Percentiles rank a stretch among this genome's conserved stretches.
Evolutionary conservation across 441 rosid genomes (phyloP).

Genomic region (Raphanus hybrid): DNA sequence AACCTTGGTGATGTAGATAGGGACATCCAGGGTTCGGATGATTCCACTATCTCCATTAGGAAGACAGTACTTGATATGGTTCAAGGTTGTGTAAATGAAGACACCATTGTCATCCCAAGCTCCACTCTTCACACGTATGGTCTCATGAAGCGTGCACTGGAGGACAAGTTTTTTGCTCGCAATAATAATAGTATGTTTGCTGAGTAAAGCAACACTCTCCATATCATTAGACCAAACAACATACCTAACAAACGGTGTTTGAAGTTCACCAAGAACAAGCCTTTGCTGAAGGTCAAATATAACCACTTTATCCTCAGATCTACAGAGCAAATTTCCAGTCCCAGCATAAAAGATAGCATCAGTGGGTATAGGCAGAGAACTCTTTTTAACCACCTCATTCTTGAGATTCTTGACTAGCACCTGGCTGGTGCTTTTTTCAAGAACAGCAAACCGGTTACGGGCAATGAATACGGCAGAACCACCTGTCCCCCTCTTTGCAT

Average conservation of each 20-base stretch:
- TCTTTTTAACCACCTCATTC: too few relatives aligned
- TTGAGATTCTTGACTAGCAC: too few relatives aligned
- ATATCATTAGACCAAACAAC: too few relatives aligned
- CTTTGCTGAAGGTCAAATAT: too few relatives aligned
- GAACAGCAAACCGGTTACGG: constrained; percentile 80
- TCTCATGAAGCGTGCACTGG: constrained; percentile 82
- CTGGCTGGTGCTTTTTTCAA: constrained; percentile 39
- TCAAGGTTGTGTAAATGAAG: constrained; percentile 73
- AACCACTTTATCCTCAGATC: too few relatives aligned
- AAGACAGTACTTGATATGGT: constrained; percentile 58
- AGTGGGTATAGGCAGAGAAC: too few relatives aligned
- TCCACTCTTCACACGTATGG: constrained; percentile 86
- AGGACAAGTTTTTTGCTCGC: constrained; percentile 80
- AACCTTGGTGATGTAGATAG: constrained; percentile 81
- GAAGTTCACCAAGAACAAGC: too few relatives aligned
- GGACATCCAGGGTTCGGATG: constrained; percentile 79
- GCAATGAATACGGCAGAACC: constrained; percentile 82
- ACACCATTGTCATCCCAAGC: constrained; percentile 93
- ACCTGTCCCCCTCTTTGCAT: constrained; percentile 81
- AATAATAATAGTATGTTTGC: constrained; percentile 81
- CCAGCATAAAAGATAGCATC: too few relatives aligned
- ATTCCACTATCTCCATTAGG: constrained; percentile 93
- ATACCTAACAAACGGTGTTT: too few relatives aligned
- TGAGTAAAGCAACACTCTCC: constrained; percentile 78
- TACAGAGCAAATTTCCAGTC: too few relatives aligned